Percentiles rank a stretch among this genome's conserved stretches.
phyloP scores from a whole-genome alignment of 495 filamentous ascomycete species.

The Parathielavia hyrcaniae region DNA sequence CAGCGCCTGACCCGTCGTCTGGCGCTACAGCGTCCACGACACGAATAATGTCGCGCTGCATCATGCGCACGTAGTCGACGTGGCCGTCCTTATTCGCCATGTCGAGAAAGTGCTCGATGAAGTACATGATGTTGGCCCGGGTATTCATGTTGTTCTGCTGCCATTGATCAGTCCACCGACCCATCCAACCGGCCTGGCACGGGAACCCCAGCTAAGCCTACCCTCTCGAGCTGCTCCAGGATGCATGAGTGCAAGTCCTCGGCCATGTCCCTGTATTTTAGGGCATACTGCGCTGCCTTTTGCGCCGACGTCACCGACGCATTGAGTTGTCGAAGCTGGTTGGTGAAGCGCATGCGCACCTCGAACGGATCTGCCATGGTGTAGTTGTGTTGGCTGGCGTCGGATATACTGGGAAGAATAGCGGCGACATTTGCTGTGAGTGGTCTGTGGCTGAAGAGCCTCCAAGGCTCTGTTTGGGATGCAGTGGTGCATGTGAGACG shows the following conservation, averaged over 20 bases:
- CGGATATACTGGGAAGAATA: not conserved
- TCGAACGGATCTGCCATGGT: slow-evolving; percentile 92
- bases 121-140: slow-evolving; percentile 97
- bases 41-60: slow-evolving; percentile 83
- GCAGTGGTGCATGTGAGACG: too few relatives aligned
- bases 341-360: slow-evolving; percentile 94
- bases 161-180: not conserved
- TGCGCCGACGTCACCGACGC: slow-evolving; percentile 82
- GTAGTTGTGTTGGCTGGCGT: not conserved
- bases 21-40: slow-evolving; percentile 87
- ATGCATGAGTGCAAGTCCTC: slow-evolving; percentile 98
- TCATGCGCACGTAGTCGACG: slow-evolving; percentile 78
- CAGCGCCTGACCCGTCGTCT: slow-evolving; percentile 79
- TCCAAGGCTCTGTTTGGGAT: too few relatives aligned
- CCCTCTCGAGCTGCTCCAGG: slow-evolving; percentile 84
- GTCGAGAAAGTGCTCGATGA: slow-evolving; percentile 92
- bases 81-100: slow-evolving; percentile 69
- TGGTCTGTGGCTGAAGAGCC: too few relatives aligned
- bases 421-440: too few relatives aligned
- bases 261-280: slow-evolving; percentile 85
- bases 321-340: slow-evolving; percentile 77
- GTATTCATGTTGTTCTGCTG: slow-evolving; percentile 86
- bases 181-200: not conserved
- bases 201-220: slow-evolving; percentile 32
- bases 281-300: slow-evolving; percentile 89